Evolutionary conservation across 1,139 yeast species (phyloP).

Genomic region (Arxiozyma heterogenica): DNA sequence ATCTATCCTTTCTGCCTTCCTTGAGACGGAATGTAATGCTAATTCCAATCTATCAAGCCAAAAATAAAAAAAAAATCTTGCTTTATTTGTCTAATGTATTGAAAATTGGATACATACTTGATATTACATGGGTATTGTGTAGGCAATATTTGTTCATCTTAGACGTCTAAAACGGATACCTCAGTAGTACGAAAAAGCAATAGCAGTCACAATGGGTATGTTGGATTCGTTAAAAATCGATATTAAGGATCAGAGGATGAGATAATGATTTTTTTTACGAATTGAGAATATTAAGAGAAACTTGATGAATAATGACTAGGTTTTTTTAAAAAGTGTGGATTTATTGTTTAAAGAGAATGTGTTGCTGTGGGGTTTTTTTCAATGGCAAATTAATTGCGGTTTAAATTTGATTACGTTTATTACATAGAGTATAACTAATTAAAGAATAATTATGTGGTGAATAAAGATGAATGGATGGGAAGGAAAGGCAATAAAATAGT

Average conservation of each 20-base stretch:
- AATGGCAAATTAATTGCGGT: neutral
- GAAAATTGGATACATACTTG: no score
- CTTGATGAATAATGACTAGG: neutral
- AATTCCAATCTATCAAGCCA: neutral
- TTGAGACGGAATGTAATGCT: neutral
- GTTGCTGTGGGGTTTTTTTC: neutral
- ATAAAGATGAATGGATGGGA: neutral
- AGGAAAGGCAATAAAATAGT: no score
- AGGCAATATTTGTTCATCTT: no score
- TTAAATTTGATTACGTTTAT: no score
- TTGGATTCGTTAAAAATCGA: conserved; percentile 2
- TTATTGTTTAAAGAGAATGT: no score
- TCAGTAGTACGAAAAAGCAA: conserved; percentile 14
- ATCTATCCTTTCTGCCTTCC: neutral
- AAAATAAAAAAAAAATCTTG: neutral
- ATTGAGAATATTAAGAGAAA: neutral
- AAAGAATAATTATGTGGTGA: no score
- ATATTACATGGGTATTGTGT: no score
- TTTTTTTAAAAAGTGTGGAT: no score
- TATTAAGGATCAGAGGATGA: neutral
- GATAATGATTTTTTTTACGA: neutral
- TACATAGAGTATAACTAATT: neutral
- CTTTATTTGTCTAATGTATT: no score
- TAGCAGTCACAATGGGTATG: conserved; percentile 25
- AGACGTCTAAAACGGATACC: neutral